These are phyloP conservation scores for Hymenoscyphus occultus DNA, from an alignment of 2,329 filamentous ascomycete species.

Conservation along the genomic window DNA sequence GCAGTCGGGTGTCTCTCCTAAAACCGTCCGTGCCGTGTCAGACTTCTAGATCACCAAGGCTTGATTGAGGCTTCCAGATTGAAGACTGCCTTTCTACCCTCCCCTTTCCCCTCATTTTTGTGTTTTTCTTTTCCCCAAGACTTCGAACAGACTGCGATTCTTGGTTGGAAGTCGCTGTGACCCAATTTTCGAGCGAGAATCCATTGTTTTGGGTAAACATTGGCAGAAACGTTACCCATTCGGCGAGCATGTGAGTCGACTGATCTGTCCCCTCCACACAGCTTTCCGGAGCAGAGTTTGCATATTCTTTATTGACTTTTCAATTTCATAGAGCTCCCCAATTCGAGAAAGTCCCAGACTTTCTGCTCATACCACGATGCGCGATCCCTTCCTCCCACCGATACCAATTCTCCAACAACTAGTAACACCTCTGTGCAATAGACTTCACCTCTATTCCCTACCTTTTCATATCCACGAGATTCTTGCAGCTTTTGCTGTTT, in stretches of 20 bases:
- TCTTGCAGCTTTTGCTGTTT: slow-evolving; percentile 60
- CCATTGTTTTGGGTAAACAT: not conserved
- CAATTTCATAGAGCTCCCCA: not conserved
- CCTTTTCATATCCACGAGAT: slow-evolving; percentile 76
- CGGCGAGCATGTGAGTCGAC: not conserved
- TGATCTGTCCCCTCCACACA: not conserved
- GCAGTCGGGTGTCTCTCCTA: not conserved
- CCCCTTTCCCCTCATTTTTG: not conserved
- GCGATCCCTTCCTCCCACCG: slow-evolving; percentile 66
- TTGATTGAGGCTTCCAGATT: not conserved
- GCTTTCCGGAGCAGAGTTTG: not conserved
- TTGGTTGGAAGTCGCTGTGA: not conserved
- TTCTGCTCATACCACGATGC: slow-evolving; percentile 50
- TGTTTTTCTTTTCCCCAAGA: not conserved
- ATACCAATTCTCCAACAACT: slow-evolving; percentile 45
- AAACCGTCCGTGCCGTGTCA: slow-evolving; percentile 4
- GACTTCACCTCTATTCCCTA: slow-evolving; percentile 60
- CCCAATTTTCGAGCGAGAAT: not conserved
- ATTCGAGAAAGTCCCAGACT: not conserved
- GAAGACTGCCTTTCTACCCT: not conserved
- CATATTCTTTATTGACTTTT: not conserved
- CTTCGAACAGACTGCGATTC: not conserved
- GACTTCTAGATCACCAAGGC: not conserved
- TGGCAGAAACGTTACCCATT: not conserved
- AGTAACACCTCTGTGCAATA: slow-evolving; percentile 60